Conservation (phyloP, 2,329 filamentous ascomycete genomes). For the Thermoascus crustaceus region DNA sequence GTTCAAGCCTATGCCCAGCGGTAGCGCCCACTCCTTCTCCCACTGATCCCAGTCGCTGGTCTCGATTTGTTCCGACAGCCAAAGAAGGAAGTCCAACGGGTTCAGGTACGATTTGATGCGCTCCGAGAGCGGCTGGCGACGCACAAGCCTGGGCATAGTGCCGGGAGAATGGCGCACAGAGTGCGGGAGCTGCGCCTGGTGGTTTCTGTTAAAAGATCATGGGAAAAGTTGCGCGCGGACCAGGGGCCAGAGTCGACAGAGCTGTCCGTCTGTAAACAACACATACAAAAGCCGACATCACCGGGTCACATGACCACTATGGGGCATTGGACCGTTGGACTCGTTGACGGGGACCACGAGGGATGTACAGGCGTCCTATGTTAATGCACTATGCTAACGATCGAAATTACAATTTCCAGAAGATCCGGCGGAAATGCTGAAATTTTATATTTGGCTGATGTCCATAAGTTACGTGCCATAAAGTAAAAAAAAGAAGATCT, state of each 20-base stretch:
- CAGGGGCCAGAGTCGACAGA: background rate
- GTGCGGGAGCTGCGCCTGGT: background rate
- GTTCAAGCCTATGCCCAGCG: conserved; percentile 69
- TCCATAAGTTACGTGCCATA: no score
- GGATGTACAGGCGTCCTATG: no score
- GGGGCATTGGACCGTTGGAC: no score
- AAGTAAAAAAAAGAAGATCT: no score
- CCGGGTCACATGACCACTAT: no score
- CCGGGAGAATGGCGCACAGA: conserved; percentile 22
- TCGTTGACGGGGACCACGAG: no score
- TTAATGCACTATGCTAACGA: no score
- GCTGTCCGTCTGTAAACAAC: conserved; percentile 1
- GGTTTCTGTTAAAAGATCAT: background rate
- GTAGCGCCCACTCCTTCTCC: conserved; percentile 62
- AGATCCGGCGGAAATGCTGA: no score
- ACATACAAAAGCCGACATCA: background rate
- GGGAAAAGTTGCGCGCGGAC: background rate
- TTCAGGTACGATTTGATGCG: conserved; percentile 75
- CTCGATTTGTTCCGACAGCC: conserved; percentile 87
- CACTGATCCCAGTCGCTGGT: conserved; percentile 82
- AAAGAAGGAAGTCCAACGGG: conserved; percentile 80
- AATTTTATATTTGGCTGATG: no score
- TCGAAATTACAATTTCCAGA: no score
- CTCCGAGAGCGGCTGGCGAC: conserved; percentile 68
- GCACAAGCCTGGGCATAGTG: conserved; percentile 74